phyloP scores from a whole-genome alignment of 208 protist genomes.

The Plasmodiophora brassicae region DNA sequence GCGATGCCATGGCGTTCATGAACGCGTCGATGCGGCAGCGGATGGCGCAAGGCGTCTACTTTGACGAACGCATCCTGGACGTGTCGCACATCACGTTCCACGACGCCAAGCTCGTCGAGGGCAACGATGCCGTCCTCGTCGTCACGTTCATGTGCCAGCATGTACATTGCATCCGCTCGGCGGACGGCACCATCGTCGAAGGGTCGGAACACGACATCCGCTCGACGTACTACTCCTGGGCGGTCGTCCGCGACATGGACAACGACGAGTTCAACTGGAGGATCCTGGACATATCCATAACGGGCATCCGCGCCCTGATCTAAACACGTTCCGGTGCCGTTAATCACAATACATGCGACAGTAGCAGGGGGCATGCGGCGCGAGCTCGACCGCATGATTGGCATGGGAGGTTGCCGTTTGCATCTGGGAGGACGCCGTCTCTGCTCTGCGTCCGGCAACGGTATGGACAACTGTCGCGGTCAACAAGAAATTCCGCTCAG shows the following conservation, averaged over 20 bases:
- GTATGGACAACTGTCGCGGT: no score
- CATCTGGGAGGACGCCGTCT: no score
- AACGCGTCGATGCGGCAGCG: background rate
- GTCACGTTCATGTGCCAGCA: conserved; percentile 27
- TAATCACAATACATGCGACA: no score
- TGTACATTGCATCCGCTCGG: background rate
- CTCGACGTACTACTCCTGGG: conserved; percentile 27
- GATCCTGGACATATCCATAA: background rate
- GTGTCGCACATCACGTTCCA: background rate
- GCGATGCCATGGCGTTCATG: background rate
- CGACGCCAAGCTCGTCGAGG: background rate
- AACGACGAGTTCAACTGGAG: conserved; percentile 11
- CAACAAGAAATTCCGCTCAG: no score
- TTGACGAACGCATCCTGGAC: conserved; percentile 13
- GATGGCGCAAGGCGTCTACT: background rate
- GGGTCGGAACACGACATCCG: background rate
- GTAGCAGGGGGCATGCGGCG: no score
- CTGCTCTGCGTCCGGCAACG: no score
- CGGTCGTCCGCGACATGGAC: background rate
- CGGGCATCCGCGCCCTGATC: background rate
- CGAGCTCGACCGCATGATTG: no score
- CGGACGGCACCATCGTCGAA: background rate
- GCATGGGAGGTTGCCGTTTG: no score
- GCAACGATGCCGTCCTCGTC: background rate
- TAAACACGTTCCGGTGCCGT: background rate